Conservation (phyloP, 1,284 basidiomycete genomes). For the Takashimella koratensis region DNA sequence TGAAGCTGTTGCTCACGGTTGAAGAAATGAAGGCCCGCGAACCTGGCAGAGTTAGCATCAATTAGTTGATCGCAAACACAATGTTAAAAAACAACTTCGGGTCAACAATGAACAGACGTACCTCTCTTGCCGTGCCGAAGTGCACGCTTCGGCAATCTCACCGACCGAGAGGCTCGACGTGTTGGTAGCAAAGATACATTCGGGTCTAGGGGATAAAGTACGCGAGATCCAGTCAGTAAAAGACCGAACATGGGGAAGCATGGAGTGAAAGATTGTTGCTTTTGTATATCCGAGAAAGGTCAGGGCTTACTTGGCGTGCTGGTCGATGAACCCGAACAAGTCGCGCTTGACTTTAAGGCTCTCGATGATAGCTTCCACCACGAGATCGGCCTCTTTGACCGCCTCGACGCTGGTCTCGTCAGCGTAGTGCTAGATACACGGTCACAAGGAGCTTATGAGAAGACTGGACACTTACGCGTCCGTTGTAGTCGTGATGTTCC, state of each 20-base stretch:
- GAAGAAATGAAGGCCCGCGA: conserved; percentile 57
- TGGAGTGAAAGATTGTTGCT: too few relatives aligned
- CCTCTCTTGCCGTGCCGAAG: conserved; percentile 45
- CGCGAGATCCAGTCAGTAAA: too few relatives aligned
- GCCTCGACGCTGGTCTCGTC: conserved; percentile 48
- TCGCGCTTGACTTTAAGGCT: conserved; percentile 57
- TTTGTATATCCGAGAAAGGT: neutral
- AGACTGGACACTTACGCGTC: conserved; percentile 47
- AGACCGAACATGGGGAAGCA: too few relatives aligned
- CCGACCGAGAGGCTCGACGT: conserved; percentile 55
- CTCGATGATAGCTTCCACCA: conserved; percentile 60
- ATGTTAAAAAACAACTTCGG: neutral
- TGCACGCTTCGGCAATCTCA: conserved; percentile 52
- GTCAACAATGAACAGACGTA: conserved; percentile 17
- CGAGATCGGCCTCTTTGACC: conserved; percentile 54
- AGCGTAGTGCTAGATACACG: too few relatives aligned
- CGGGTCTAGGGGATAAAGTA: conserved; percentile 22
- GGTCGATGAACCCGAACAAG: conserved; percentile 55
- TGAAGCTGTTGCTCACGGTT: conserved; percentile 39
- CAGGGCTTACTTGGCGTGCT: conserved; percentile 48
- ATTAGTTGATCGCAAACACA: neutral
- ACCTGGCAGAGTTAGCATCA: conserved; percentile 25
- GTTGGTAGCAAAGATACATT: conserved; percentile 57
- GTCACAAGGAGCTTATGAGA: neutral
- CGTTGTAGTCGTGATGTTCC: conserved; percentile 53